These are phyloP conservation scores for Fusarium piperis DNA, from an alignment of 2,329 filamentous ascomycete species.

Conservation along the genomic window DNA sequence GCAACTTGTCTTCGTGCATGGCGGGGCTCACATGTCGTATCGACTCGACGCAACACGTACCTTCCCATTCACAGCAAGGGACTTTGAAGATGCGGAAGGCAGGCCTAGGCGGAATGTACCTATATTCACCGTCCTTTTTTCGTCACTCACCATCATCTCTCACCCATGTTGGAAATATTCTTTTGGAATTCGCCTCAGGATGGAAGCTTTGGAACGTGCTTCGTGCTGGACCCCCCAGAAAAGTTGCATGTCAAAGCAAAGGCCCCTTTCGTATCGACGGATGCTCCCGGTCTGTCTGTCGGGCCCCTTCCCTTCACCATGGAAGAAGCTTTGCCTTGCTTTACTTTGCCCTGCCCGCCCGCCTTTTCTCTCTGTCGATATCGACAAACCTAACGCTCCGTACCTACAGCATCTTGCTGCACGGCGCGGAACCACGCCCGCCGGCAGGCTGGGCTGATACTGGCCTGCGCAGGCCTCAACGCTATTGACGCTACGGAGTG, in stretches of 20 bases:
- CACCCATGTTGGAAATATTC: not conserved
- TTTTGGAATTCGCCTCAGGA: not conserved
- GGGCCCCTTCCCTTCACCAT: not conserved
- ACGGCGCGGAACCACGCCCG: slow-evolving; percentile 29
- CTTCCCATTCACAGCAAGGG: slow-evolving; percentile 10
- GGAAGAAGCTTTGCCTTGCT: not conserved
- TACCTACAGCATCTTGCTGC: not conserved
- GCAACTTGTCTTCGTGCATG: not conserved
- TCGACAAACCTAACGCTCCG: not conserved
- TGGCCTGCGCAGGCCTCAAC: slow-evolving; percentile 17
- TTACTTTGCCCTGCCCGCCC: not conserved
- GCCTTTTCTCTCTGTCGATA: not conserved
- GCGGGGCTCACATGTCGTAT: slow-evolving; percentile 29
- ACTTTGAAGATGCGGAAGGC: not conserved
- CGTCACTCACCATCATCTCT: not conserved
- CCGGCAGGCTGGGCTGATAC: slow-evolving; percentile 16
- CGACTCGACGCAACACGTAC: slow-evolving; percentile 29
- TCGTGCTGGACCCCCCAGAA: not conserved
- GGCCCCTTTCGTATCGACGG: not conserved
- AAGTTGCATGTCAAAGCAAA: not conserved
- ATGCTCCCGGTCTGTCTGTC: not conserved
- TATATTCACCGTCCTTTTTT: slow-evolving; percentile 6
- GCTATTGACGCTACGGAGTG: slow-evolving; percentile 13
- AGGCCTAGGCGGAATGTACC: slow-evolving; percentile 9
- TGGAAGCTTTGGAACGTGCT: not conserved